Percentiles rank a stretch among this genome's conserved stretches.
Evolutionary conservation across 2,329 filamentous ascomycete species (phyloP).

Genomic region (Scortechinia acanthostroma): DNA sequence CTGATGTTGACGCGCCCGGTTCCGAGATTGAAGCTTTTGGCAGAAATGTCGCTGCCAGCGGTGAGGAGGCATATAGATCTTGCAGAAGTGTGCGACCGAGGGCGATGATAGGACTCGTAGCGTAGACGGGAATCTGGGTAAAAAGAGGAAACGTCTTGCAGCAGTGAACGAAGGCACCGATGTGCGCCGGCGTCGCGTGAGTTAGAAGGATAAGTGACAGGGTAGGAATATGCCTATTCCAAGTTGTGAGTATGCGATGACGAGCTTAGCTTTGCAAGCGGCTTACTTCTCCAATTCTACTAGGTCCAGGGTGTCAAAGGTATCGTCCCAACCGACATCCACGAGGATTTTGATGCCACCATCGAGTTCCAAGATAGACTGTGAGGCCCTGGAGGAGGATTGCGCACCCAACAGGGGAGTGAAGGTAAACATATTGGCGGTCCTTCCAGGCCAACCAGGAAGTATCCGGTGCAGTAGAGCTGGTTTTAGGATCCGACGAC

Average conservation of each 20-base stretch:
- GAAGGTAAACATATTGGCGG: conserved; percentile 79
- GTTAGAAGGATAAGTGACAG: conserved; percentile 90
- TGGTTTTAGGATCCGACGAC: too few species aligned
- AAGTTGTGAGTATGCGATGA: too few species aligned
- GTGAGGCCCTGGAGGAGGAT: conserved; percentile 72
- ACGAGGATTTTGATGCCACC: conserved; percentile 92
- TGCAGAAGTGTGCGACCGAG: conserved; percentile 84
- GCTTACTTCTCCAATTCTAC: conserved; percentile 81
- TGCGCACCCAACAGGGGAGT: conserved; percentile 86
- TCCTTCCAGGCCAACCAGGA: too few species aligned
- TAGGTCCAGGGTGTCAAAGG: conserved; percentile 75
- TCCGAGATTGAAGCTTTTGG: conserved; percentile 67
- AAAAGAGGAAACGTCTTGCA: conserved; percentile 95
- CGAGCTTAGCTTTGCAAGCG: conserved; percentile 7
- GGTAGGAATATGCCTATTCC: conserved; percentile 85
- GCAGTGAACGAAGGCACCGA: conserved; percentile 90
- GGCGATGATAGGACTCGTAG: conserved; percentile 85
- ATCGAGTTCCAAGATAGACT: conserved; percentile 94
- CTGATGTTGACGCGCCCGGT: conserved; percentile 15
- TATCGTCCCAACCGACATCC: conserved; percentile 92
- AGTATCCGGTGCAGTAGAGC: too few species aligned
- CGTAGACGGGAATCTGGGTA: conserved; percentile 86
- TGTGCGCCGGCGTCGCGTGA: conserved; percentile 83
- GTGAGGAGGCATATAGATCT: conserved; percentile 85
- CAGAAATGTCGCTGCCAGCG: conserved; percentile 79